phyloP scores from a whole-genome alignment of 2,329 filamentous ascomycete species.

The Penicillium nordicum region DNA sequence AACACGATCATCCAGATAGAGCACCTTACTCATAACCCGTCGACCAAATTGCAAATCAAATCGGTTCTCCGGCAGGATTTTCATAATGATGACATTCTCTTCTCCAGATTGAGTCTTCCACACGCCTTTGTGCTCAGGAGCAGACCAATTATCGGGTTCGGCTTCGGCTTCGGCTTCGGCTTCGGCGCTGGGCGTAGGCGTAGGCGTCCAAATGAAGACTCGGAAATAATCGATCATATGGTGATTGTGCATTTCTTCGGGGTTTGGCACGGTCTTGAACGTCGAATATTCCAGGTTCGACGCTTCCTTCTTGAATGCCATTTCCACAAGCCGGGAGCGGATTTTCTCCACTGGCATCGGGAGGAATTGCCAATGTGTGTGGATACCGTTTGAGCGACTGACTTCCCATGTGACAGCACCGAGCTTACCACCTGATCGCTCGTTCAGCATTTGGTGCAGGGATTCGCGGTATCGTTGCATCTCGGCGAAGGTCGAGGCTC shows the following conservation, averaged over 20 bases:
- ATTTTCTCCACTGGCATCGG: slow-evolving; percentile 69
- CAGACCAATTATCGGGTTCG: slow-evolving; percentile 5
- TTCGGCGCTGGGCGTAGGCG: slow-evolving; percentile 24
- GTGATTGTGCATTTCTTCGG: slow-evolving; percentile 43
- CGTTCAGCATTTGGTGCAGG: slow-evolving; percentile 71
- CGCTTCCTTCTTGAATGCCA: slow-evolving; percentile 82
- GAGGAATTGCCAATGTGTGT: slow-evolving; percentile 91
- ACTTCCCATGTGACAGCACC: slow-evolving; percentile 93
- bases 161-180: slow-evolving; percentile 1
- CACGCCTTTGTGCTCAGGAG: slow-evolving; percentile 3
- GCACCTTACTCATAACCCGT: slow-evolving; percentile 79
- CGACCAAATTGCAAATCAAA: slow-evolving; percentile 92
- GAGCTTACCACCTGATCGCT: slow-evolving; percentile 51
- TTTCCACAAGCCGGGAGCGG: slow-evolving; percentile 72
- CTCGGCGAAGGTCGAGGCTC: slow-evolving; percentile 64
- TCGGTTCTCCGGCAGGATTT: slow-evolving; percentile 65
- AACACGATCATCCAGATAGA: slow-evolving; percentile 72
- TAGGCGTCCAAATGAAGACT: slow-evolving; percentile 70
- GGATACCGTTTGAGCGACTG: slow-evolving; percentile 73
- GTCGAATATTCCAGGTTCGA: slow-evolving; percentile 65
- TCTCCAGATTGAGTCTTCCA: slow-evolving; percentile 40
- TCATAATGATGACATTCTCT: slow-evolving; percentile 70
- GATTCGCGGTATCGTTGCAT: slow-evolving; percentile 78
- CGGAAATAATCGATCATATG: slow-evolving; percentile 65
- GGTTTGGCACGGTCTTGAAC: slow-evolving; percentile 44